Base-by-base conservation (phyloP, 148 eudicot species). In the Rhododendron kiyosumense region DNA sequence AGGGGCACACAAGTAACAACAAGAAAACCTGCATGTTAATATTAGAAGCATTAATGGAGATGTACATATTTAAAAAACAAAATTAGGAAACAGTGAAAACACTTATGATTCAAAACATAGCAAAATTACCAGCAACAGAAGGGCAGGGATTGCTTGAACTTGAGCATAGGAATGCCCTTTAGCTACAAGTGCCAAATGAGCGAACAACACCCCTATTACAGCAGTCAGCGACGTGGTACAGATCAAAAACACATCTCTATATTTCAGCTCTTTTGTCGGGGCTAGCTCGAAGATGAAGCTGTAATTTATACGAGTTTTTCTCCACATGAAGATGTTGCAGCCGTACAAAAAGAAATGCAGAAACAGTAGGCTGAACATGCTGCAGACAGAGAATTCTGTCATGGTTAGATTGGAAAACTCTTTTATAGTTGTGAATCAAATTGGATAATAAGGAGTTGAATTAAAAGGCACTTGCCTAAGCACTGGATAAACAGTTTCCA, bases 401-500 rank as follows among this genome's bases (percentile, higher is more conserved):
- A 4, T 5, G 41, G 8, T 46, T 43, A 22, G 24, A n/a, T 10
- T 14, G 18, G 20, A 3, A 14, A 71, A 41, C 45, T 41, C 36
- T 71, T 38, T 14, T 30, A 96, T 91, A 7, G 86, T 90, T 59
- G 26, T 7, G 65, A 6, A 86, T 93, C 93, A 69, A 61, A 22
- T 20, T 59, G 22, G 6, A 63, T 1, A 95, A 95, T 48, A 34
- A 49, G 30, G 54, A 78, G 30, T n/a, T 38, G 41, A 26, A 38
- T 38, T 24, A 17, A 54, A 0, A 24, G 84, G 45, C 28, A 54
- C 94, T 92, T 94, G 90, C 99, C 99, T 97, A 17, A 97, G 90
- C 28, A 97, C 93, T 75, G 99, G 99, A 63, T 95, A 97, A 5
- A 95, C 98, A 75, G 99, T 97, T 91, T 95, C 99, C 99, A 95